Evolutionary conservation across 495 filamentous ascomycete species (phyloP), one percentile per base, ranked within the genome.

Genomic region (Rusavskia elegans): DNA sequence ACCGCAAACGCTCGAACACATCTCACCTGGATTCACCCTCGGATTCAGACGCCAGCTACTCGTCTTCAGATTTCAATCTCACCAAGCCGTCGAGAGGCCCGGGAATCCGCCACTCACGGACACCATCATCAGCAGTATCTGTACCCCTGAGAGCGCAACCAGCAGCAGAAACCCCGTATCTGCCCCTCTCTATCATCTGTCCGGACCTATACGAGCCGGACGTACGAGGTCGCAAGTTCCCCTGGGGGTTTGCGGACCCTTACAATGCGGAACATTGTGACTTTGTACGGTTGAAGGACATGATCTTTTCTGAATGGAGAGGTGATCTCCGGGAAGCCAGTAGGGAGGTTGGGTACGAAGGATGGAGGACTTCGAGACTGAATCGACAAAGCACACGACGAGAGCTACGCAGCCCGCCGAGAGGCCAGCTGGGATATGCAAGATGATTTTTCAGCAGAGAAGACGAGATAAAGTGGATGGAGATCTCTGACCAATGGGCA

Each of bases 161-260:
- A 25, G 32, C 40, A 23, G 39, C 53, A 45, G 66, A 68, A 19
- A 17, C 53, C 7, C 71, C 71, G 1, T 71, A 73, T 56, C 72
- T 96, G 41, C 92, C 92, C 2, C 77, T 97, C 63, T 92, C 87
- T n/a, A 86, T 94, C 63, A 79, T 97, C 60, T 92, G 86, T 29
- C 92, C 92, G 1, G 92, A 98, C 61, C 77, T 81, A 30, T 89
- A 95, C 68, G 88, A 92, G 58, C 77, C 86, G 39, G 77, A 74
- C 19, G 73, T 81, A 39, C 66, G 89, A 49, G 92, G 89, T 17
- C 80, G 92, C 49, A 81, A 79, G 45, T 98, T 97, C 60, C 85
- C 93, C 5, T 98, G 92, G 92, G 92, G 92, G 19, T 90, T 95
- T 61, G 92, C 92, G 11, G 87, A 95, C 59, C 92, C 92, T 0